Base-by-base conservation (phyloP, 2,329 filamentous ascomycete genomes). In the Xylariaceae sp. region DNA sequence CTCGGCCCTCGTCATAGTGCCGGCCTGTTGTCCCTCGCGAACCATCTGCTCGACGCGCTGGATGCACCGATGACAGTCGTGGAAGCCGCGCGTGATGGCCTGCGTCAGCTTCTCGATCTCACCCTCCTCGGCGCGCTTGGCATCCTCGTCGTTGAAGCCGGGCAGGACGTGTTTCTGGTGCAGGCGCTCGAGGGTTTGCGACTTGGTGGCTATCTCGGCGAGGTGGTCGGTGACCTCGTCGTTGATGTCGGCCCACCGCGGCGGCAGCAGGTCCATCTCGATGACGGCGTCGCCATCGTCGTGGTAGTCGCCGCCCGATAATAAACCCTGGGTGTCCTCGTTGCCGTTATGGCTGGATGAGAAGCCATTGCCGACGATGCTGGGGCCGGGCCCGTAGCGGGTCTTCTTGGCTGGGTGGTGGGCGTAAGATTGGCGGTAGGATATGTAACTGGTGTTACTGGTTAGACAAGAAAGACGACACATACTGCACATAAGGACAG, bases 131-230 rank as follows among this genome's bases (percentile, higher is more conserved):
- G 80, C 79, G 64, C 76, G 84, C 70, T 95, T 93, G 34, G 89
- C 80, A 44, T 90, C 88, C 58, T 97, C 92, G 60, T 98, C 93
- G 62, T 97, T 90, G 69, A 98, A 98, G 22, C 92, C 91, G 0
- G 93, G 93, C 12, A 98, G 76, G 35, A 98, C 87, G 68, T 98
- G 93, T 66, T 97, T 97, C 69, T 95, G 90, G 66, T 98, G 93
- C 50, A 98, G 74, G 62, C 91, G 88, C 62, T 97, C 93, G 23
- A 98, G 78, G 58, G 83, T 83, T 58, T 88, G 83, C 55, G 89
- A 87, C 69, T 94, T 89, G 49, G 81, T 83, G 42, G 88, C 85
- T 55, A 97, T 88, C 47, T 87, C 82, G 50, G 80, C 77, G 8
- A 98, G 79, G 34, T 88, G 71, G 48, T 96, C 89, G 22, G 86